Evolutionary conservation across 768 basidiomycete species (phyloP), one percentile per base, ranked within the genome.

Genomic region (Infundibulicybe gibba): DNA sequence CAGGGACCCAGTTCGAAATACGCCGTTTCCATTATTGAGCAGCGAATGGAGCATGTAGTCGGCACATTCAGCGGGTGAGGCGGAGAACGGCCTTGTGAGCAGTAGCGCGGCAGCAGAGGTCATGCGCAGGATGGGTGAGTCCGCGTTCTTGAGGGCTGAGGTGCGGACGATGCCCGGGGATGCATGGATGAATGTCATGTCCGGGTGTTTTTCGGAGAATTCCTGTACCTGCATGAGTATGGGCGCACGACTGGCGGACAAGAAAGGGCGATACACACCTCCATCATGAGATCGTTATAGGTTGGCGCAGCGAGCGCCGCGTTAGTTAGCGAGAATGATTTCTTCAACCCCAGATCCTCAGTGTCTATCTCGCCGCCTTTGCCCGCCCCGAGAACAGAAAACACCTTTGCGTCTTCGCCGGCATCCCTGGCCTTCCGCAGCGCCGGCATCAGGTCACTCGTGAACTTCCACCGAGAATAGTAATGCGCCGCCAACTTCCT

Each of bases 391-490:
- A 79, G 59, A 1, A 80, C 67, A 2, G 73, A 71, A 55, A 79
- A 56, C n/a, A 73, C 75, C 53, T 73, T 72, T 13, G 75, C 76
- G 43, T 78, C 77, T 54, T 81, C 74, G 5, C 74, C 75, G 0
- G 57, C 65, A 3, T 70, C 70, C 41, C 65, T 67, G 11, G 79
- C 77, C n/a, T 58, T 68, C 37, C 56, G 56, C 38, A 80, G 51
- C 5, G 70, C 55, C 1, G 77, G 77, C 3, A 75, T 46, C 9
- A 81, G 61, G 12, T 71, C 71, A 32, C 67, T 42, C 20, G 69
- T 66, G 55, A 80, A 78, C 53, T 71, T 71, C 72, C 69, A 77
- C 40, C 79, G 60, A 17, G 71, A 63, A 54, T 81, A 81, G 55
- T 80, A 79, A 44, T 76, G 69, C 44, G 77, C 55, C 2, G 63